phyloP scores from a whole-genome alignment of 176 grass and related monocot genomes.

The Triticum urartu region DNA sequence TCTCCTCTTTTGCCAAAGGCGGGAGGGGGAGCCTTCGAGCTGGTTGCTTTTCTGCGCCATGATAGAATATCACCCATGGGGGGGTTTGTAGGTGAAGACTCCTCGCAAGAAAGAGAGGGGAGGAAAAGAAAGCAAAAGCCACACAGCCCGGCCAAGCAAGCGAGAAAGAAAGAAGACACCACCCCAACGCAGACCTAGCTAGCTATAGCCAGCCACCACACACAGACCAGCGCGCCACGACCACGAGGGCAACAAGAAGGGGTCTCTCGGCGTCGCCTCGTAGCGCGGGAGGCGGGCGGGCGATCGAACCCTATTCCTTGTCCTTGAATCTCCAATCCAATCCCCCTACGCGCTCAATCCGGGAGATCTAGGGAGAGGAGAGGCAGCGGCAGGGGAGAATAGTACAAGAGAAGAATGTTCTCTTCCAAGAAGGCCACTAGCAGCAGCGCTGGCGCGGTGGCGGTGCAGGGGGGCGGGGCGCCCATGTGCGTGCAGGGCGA shows the following conservation, averaged over 20 bases:
- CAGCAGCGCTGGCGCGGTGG: conserved; percentile 26
- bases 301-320: conserved; percentile 95
- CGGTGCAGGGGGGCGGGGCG: conserved; percentile 32
- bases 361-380: conserved; percentile 36
- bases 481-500: conserved; percentile 66
- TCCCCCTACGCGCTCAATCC: not conserved
- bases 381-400: not conserved
- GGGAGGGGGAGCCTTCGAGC: conserved; percentile 33
- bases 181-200: conserved; percentile 9
- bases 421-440: conserved; percentile 76
- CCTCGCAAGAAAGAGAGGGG: not conserved
- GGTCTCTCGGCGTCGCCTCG: conserved; percentile 4
- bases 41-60: conserved; percentile 34
- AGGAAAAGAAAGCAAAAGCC: conserved; percentile 31
- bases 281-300: not conserved
- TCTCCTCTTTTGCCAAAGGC: conserved; percentile 48
- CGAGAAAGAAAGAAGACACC: conserved; percentile 22
- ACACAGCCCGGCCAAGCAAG: conserved; percentile 12
- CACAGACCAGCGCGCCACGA: not conserved
- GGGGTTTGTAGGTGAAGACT: conserved; percentile 54
- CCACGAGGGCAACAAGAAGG: conserved; percentile 12
- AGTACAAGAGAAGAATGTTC: conserved; percentile 74
- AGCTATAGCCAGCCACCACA: not conserved
- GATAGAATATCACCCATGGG: conserved; percentile 69
- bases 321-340: conserved; percentile 97